Conservation (phyloP, 2,329 filamentous ascomycete genomes). For the Mollisiaceae sp. region DNA sequence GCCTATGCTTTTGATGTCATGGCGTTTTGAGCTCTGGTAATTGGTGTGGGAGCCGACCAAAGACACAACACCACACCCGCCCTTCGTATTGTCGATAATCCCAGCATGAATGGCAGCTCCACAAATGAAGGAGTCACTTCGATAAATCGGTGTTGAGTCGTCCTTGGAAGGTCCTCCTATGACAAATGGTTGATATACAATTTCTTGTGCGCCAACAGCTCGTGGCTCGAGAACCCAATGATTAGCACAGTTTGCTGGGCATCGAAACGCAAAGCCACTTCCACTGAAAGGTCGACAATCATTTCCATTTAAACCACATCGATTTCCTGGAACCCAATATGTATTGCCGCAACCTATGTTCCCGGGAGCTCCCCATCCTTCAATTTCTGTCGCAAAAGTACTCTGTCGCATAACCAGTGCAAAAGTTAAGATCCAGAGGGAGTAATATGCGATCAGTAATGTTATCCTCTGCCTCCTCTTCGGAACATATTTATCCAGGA, state of each 20-base stretch:
- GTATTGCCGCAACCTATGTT: conserved; percentile 69
- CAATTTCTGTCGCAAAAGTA: conserved; percentile 63
- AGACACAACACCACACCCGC: conserved; percentile 82
- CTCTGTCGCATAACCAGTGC: conserved; percentile 70
- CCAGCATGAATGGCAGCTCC: conserved; percentile 84
- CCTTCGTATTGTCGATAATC: conserved; percentile 70
- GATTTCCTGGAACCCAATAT: conserved; percentile 74
- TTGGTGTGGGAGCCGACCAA: conserved; percentile 70
- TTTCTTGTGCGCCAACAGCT: conserved; percentile 73
- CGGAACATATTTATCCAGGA: conserved; percentile 68
- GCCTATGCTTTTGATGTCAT: conserved; percentile 76
- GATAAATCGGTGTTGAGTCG: conserved; percentile 64
- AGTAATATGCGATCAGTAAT: conserved; percentile 64
- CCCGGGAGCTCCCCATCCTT: conserved; percentile 69
- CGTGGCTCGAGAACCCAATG: conserved; percentile 72
- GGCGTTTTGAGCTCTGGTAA: conserved; percentile 67
- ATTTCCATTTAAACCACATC: conserved; percentile 75
- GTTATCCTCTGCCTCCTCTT: conserved; percentile 61
- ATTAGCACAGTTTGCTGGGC: conserved; percentile 72
- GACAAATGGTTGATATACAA: conserved; percentile 68
- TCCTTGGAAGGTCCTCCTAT: conserved; percentile 66
- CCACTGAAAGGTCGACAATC: conserved; percentile 77
- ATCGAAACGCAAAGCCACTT: conserved; percentile 73
- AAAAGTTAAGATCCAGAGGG: conserved; percentile 73
- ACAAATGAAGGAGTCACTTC: conserved; percentile 89